These are phyloP conservation scores for Exophiala phaeomuriformis DNA, from an alignment of 2,329 filamentous ascomycete genomes.

Conservation along the genomic window DNA sequence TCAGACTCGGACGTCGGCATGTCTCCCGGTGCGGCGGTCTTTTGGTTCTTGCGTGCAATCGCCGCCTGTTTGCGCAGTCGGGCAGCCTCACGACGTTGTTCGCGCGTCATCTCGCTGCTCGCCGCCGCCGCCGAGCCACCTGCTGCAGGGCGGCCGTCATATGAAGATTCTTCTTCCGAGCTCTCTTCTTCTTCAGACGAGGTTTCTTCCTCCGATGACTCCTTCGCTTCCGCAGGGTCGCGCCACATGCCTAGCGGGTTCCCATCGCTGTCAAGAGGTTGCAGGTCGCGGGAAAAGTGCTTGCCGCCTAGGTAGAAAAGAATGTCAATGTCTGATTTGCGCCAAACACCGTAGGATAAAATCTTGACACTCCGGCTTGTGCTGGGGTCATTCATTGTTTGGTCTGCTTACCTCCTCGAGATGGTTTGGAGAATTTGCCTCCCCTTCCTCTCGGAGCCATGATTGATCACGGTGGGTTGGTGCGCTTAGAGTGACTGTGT, in stretches of 20 bases:
- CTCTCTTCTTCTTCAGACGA: slow-evolving; percentile 40
- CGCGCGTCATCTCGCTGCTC: slow-evolving; percentile 58
- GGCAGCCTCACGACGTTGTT: slow-evolving; percentile 77
- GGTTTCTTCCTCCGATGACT: slow-evolving; percentile 38
- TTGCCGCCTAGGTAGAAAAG: slow-evolving; percentile 63
- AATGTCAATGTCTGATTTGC: slow-evolving; percentile 9
- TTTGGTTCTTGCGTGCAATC: slow-evolving; percentile 65
- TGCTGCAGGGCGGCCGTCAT: slow-evolving; percentile 43
- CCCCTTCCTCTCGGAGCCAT: slow-evolving; percentile 62
- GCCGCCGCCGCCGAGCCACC: slow-evolving; percentile 33
- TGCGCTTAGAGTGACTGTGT: neutral
- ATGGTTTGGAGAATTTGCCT: slow-evolving; percentile 91
- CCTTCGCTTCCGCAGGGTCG: slow-evolving; percentile 29
- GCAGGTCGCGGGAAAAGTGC: slow-evolving; percentile 86
- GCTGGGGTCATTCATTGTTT: too few species aligned
- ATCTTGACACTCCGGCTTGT: too few species aligned
- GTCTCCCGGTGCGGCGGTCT: slow-evolving; percentile 72
- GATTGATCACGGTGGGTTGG: slow-evolving; percentile 5
- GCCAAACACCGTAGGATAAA: too few species aligned
- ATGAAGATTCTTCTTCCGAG: slow-evolving; percentile 42
- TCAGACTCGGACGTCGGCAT: slow-evolving; percentile 54
- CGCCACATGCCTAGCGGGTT: slow-evolving; percentile 86
- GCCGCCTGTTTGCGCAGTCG: slow-evolving; percentile 89
- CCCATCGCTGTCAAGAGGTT: slow-evolving; percentile 80
- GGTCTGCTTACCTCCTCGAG: slow-evolving; percentile 65